Base-by-base conservation (phyloP, 2,329 filamentous ascomycete species). In the Phyllosticta paracitricarpa region DNA sequence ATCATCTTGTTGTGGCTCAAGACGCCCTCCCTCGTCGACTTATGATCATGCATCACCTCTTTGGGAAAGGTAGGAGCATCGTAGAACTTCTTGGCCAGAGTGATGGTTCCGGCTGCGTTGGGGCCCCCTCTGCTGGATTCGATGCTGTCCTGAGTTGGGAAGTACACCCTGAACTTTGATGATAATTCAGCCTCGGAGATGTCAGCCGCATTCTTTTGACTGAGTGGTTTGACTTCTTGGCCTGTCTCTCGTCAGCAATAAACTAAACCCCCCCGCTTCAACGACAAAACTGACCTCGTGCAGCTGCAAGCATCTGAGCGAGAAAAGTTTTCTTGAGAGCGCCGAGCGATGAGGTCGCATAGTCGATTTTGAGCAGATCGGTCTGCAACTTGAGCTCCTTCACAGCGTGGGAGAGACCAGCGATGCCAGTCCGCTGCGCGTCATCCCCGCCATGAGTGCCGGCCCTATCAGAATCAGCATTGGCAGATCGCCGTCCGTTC, bases 1-100 rank as follows among this genome's bases (percentile, higher is more conserved):
- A 76, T 62, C 19, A 76, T 71, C 64, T 99, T 99, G 75, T 85
- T 95, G 74, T 99, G 94, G 78, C 95, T 89, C 64, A 99, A 77
- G 24, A 97, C 71, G 0, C 90, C 89, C 2, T 75, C 66, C 40
- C 92, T 80, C 25, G 78, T 82, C 65, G 89, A 95, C 65, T 85
- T 78, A 70, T 88, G 91, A 71, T 97, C 90, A 58, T 86, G 83
- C 68, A 97, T 77, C 30, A 89, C 77, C 51, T 83, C 74, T 52
- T 79, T 81, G 3, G 93, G 93, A 68, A 97, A 97, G 0, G 77
- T 82, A 2, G 79, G 64, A 0, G 81, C 76, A 52, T 86, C 78
- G 81, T 88, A 97, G 85, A 86, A 91, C 64, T 84, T 85, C 8
- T 81, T 76, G 63, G 87, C 82, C 63, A 94, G 81, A 68, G 88